Evolutionary conservation across 2,329 filamentous ascomycete genomes (phyloP).

Genomic region (Fusarium marasasianum): DNA sequence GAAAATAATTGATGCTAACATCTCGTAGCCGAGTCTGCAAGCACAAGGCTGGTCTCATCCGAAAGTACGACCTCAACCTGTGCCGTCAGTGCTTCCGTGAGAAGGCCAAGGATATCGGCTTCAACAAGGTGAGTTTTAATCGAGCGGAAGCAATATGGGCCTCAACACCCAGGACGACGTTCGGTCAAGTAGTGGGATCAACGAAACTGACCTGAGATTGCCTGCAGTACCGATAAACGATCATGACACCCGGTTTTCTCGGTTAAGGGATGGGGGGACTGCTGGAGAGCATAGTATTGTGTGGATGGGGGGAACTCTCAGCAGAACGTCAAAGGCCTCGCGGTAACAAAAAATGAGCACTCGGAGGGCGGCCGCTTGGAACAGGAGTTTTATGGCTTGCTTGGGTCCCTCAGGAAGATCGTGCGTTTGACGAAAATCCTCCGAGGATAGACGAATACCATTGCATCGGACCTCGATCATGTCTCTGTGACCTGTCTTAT

Average conservation of each 20-base stretch:
- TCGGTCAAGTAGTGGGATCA: background rate
- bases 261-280: conserved; percentile 31
- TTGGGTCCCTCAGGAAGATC: conserved; percentile 54
- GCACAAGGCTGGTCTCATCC: conserved; percentile 98
- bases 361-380: conserved; percentile 56
- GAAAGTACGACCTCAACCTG: conserved; percentile 97
- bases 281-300: conserved; percentile 32
- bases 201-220: conserved; percentile 28
- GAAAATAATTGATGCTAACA: conserved; percentile 44
- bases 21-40: conserved; percentile 73
- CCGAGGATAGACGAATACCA: conserved; percentile 56
- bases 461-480: conserved; percentile 49
- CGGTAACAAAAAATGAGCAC: conserved; percentile 47
- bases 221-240: conserved; percentile 52
- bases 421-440: conserved; percentile 55
- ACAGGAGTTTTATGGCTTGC: conserved; percentile 58
- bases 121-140: conserved; percentile 69
- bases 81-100: conserved; percentile 84
- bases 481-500: conserved; percentile 25
- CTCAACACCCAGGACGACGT: background rate
- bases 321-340: conserved; percentile 47
- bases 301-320: conserved; percentile 39
- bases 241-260: conserved; percentile 42
- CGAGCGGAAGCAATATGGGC: background rate
- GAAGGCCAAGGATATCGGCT: conserved; percentile 77